A percentile compares a stretch with the other conserved stretches of the same genome.
These are phyloP conservation scores for Thinopyrum elongatum DNA, from an alignment of 176 grass and related monocot genomes.

Conservation along the genomic window DNA sequence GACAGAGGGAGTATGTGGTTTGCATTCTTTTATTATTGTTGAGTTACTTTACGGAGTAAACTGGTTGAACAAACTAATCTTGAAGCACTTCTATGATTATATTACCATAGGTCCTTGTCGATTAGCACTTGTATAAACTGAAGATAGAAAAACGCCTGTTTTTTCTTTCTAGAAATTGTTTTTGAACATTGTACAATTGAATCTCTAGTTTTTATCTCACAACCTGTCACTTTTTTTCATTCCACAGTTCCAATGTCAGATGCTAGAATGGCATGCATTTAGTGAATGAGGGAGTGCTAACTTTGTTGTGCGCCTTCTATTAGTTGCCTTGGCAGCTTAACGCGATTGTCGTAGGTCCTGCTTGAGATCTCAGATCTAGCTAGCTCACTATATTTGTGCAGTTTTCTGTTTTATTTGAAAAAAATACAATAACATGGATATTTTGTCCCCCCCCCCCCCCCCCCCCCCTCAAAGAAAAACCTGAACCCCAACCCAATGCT, in stretches of 20 bases:
- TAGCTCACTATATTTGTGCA: neutral
- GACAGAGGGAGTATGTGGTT: neutral
- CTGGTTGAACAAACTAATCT: slow-evolving; percentile 6
- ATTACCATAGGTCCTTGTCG: neutral
- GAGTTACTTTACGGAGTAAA: slow-evolving; percentile 6
- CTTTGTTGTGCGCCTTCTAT: neutral
- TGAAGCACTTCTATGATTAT: neutral
- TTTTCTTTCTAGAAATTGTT: neutral
- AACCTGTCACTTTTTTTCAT: neutral
- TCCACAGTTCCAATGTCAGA: neutral
- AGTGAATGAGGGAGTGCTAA: neutral
- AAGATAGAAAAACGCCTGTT: neutral
- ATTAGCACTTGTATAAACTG: neutral
- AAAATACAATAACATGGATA: neutral
- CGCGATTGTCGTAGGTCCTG: neutral
- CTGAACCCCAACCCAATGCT: neutral
- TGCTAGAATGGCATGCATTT: neutral
- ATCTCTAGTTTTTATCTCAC: neutral
- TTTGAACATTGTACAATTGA: neutral
- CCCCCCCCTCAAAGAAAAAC: neutral
- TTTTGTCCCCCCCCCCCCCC: too few relatives aligned
- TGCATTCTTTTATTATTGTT: slow-evolving; percentile 22
- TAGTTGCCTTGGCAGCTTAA: neutral
- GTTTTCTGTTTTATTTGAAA: neutral
- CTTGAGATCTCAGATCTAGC: neutral